Evolutionary conservation across 169 alveolate species (phyloP), one percentile per base, ranked within the genome.

Genomic region (Cryptosporidium canis): DNA sequence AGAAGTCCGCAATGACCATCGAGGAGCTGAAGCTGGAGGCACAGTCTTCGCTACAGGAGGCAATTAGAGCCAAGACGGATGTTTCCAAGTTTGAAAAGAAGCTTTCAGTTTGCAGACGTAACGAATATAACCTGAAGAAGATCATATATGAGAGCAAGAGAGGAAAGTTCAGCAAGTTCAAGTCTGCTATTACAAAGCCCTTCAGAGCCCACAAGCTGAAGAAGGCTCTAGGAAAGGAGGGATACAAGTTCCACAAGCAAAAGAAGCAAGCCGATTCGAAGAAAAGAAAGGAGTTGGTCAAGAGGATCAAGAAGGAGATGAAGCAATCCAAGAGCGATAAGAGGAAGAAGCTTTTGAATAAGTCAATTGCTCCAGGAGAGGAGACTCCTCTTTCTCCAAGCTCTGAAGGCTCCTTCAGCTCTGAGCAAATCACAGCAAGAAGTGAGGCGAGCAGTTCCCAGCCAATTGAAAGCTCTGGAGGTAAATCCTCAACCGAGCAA

Each of bases 171-270:
- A 77, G 87, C 12, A 77, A 58, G 29, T 27, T 77, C 45, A 77
- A 43, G 64, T 77, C 87, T 1, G 68, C 71, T 3, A 27, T 77
- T 27, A 29, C 63, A 53, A 77, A 18, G 44, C 87, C 87, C 24
- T 55, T 77, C 39, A 77, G 87, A 48, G 29, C 37, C 44, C 37
- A 31, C 11, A 77, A n/a, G 29, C 8, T 77, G n/a, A 77, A 77
- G 71, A 77, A 77, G 16, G 64, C 65, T 2, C 72, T 77, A 24
- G 87, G 87, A n/a, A 58, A 55, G 35, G 87, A 77, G 44, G 72
- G 72, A 18, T 77, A 77, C 45, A 56, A 63, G 53, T 37, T n/a
- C 35, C 55, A 56, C 27, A 39, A 77, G 41, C 70, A 77, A 24
- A 77, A 63, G 58, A 77, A 77, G 14, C 41, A 18, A 12, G 61